These are phyloP conservation scores for Ricinus communis DNA, from an alignment of 345 rosid genomes.

Conservation along the genomic window DNA sequence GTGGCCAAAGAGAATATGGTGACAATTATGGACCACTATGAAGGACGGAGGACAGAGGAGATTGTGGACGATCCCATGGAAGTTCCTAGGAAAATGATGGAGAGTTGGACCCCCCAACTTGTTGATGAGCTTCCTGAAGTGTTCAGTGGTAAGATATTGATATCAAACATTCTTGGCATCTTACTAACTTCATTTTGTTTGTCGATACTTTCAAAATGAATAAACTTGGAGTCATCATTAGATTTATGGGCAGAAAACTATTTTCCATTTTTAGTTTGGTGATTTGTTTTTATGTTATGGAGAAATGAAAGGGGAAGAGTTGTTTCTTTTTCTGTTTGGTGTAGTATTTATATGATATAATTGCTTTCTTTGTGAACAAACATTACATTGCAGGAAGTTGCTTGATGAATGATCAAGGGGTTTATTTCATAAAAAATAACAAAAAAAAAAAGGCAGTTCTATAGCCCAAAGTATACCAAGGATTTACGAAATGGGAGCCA, in stretches of 20 bases:
- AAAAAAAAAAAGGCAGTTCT: no score
- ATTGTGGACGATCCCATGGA: conserved; percentile 90
- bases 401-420: neutral
- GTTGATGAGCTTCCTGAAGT: conserved; percentile 83
- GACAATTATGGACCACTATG: conserved; percentile 72
- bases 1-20: conserved; percentile 83
- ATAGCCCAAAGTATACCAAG: neutral
- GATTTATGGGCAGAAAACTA: neutral
- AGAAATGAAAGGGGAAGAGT: neutral
- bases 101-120: conserved; percentile 78
- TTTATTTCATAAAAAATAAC: neutral
- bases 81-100: conserved; percentile 80
- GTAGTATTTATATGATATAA: neutral
- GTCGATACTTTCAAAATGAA: no score
- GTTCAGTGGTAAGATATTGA: conserved; percentile 61
- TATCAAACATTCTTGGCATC: conserved; percentile 8
- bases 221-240: neutral
- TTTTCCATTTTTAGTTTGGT: neutral
- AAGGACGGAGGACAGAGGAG: conserved; percentile 61
- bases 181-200: neutral
- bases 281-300: neutral
- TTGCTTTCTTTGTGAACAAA: neutral
- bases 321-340: neutral
- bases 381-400: neutral
- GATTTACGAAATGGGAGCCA: neutral